Conservation (phyloP, 805 yeast species). For the Metschnikowia amazonensis region DNA sequence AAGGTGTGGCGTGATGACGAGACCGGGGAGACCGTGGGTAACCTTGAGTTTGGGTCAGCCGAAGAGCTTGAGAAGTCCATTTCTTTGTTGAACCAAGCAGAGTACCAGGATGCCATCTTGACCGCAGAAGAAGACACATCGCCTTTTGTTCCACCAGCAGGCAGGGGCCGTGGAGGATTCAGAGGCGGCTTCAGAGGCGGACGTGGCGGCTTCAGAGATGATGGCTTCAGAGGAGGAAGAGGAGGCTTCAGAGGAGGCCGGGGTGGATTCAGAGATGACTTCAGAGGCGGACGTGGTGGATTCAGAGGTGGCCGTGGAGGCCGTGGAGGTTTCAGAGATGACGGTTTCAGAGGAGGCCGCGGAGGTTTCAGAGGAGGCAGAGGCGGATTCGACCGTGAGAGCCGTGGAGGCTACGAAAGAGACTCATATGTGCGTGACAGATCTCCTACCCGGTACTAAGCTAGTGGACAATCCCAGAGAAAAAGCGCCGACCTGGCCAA, state of each 20-base stretch:
- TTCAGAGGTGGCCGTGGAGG: constrained; percentile 33
- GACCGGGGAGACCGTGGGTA: constrained; percentile 45
- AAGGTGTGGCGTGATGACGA: constrained; percentile 48
- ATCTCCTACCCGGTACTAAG: constrained; percentile 70
- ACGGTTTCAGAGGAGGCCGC: constrained; percentile 36
- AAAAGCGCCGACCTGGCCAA: constrained; percentile 3
- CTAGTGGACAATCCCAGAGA: constrained; percentile 1
- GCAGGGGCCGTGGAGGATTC: constrained; percentile 39
- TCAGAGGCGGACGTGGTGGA: constrained; percentile 28
- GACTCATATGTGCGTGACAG: constrained; percentile 49
- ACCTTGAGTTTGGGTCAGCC: constrained; percentile 56
- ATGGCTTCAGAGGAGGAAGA: constrained; percentile 20
- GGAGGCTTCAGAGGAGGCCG: constrained; percentile 47
- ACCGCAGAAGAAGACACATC: constrained; percentile 76
- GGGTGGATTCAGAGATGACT: constrained; percentile 37
- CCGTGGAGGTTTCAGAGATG: constrained; percentile 11
- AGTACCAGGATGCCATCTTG: constrained; percentile 65
- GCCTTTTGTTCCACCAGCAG: constrained; percentile 53
- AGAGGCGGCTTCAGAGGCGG: constrained; percentile 41
- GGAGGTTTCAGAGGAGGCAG: constrained; percentile 39
- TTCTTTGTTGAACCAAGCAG: constrained; percentile 65
- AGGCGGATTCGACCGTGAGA: constrained; percentile 48
- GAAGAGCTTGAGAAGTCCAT: constrained; percentile 76
- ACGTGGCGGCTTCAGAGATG: constrained; percentile 37
- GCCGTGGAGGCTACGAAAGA: constrained; percentile 42